Evolutionary conservation across 352 stramenopile species (phyloP), one percentile per base, ranked within the genome.

Genomic region (Phytophthora pinifolia): DNA sequence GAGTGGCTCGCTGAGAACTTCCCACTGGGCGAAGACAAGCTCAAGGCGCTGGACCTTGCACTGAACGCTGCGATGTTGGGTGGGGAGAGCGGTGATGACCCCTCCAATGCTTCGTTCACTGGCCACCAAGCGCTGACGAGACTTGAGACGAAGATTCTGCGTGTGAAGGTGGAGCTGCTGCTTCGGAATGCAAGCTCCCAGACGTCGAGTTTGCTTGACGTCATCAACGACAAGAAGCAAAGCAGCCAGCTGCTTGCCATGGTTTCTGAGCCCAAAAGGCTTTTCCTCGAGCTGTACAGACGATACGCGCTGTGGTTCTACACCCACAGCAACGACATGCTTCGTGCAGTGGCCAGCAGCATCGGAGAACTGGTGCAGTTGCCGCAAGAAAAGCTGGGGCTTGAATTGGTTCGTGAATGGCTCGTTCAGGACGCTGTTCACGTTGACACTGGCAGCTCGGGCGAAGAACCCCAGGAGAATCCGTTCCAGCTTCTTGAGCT

Each of bases 1-100:
- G 72, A 85, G 50, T 85, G 74, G 72, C 41, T 85, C 17, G 74
- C 74, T 17, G 72, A 83, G 22, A 67, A 76, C 14, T 77, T 85
- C 32, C 49, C 63, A 12, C 51, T 67, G 0, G 47, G 68, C 2
- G 52, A 73, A 17, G 67, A 85, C 12, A 83, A 80, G 10, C 12
- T 83, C 15, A 67, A 70, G 36, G 70, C 70, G 3, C 57, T 85
- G 6, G 53, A 80, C 39, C 83, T 81, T 65, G 74, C 72, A 30
- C 43, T 81, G 2, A 46, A 58, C 32, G 39, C 62, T 36, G 52
- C 57, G 25, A 9, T 60, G 18, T 48, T 29, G 17, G 46, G 54
- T 6, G 32, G 29, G 37, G 56, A 61, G 34, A 44, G 32, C 13
- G 29, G 18, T 4, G 31, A 67, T 15, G 31, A 49, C 9, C 14